Base-by-base conservation (phyloP, 2,329 filamentous ascomycete genomes). In the Paraphoma chrysanthemicola region DNA sequence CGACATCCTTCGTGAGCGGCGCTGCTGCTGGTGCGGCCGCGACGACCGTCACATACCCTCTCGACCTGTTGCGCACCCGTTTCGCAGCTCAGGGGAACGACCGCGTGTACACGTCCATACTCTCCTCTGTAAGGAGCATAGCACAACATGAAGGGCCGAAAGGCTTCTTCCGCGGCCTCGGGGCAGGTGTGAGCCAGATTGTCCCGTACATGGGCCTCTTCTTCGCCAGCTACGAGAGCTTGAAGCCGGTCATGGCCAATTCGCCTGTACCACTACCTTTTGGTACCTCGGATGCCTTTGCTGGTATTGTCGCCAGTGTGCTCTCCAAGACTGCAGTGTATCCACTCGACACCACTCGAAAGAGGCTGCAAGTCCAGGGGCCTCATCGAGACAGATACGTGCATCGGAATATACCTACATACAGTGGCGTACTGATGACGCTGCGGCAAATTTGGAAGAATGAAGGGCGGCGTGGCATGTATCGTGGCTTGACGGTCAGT, bases 171-270 rank as follows among this genome's bases (percentile, higher is more conserved):
- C 90, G 92, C 47, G 95, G 95, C 3, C 81, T 96, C 33, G 85
- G 85, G 1, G 93, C 94, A 1, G 92, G 90, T 0, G 81, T 98
- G 18, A 89, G 84, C 28, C 93, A 97, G 80, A 95, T 98, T 47
- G 87, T 97, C 9, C 95, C 95, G 2, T 96, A 94, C 75, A 99
- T 99, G 95, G 95, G 95, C 12, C 83, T 97, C 2, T 98, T 99
- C 81, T 99, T 99, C 78, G 86, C 91, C 33, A 85, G 88, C 41
- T 99, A 98, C 79, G 95, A 99, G 77, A 82, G 84, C 9, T 79
- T 96, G 48, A 82, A 82, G 65, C 79, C 80, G 2, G 48, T 73
- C 5, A 62, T 78, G 28, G 75, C 79, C 8, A 70, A 63, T n/a
- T 73, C 76, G 3, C 83, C 91, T 6, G 73, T 86, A 6, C 85